These are phyloP conservation scores for Saksenaea vasiformis DNA, from an alignment of 371 early-diverging fungal genomes.

Conservation along the genomic window DNA sequence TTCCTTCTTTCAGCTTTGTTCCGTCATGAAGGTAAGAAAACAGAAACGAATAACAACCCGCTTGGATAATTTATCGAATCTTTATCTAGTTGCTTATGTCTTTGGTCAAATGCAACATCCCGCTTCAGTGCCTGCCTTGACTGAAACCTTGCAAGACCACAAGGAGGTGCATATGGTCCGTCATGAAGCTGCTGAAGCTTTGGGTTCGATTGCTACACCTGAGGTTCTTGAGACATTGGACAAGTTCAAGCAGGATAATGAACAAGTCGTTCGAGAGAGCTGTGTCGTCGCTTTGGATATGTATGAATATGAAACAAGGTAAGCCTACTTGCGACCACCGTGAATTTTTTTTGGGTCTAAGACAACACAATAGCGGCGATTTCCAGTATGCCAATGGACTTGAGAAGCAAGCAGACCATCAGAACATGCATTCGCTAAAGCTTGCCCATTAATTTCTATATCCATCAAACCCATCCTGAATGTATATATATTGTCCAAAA, in stretches of 20 bases:
- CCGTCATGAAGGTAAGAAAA: constrained; percentile 85
- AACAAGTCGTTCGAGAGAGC: constrained; percentile 94
- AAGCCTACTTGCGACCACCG: constrained; percentile 1
- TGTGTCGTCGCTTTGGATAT: constrained; percentile 98
- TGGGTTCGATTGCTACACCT: constrained; percentile 97
- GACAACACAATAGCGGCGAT: constrained; percentile 32
- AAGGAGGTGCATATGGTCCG: constrained; percentile 96
- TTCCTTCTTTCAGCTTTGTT: constrained; percentile 73
- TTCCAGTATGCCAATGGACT: constrained; percentile 74
- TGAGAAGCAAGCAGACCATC: constrained; percentile 26
- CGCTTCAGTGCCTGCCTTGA: constrained; percentile 86
- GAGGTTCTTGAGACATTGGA: constrained; percentile 81
- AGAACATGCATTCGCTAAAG: constrained; percentile 46
- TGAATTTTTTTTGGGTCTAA: not conserved
- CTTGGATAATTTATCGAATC: not conserved
- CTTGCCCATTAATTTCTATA: constrained; percentile 21
- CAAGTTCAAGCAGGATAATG: constrained; percentile 74
- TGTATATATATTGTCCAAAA: not conserved
- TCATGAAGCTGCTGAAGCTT: constrained; percentile 99
- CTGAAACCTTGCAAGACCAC: constrained; percentile 71
- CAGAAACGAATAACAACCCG: not conserved
- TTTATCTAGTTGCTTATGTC: constrained; percentile 79
- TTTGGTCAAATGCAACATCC: constrained; percentile 99
- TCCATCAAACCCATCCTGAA: not conserved
- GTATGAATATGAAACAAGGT: constrained; percentile 89